Base-by-base conservation (phyloP, 306 rosid species). In the Ceratonia siliqua region DNA sequence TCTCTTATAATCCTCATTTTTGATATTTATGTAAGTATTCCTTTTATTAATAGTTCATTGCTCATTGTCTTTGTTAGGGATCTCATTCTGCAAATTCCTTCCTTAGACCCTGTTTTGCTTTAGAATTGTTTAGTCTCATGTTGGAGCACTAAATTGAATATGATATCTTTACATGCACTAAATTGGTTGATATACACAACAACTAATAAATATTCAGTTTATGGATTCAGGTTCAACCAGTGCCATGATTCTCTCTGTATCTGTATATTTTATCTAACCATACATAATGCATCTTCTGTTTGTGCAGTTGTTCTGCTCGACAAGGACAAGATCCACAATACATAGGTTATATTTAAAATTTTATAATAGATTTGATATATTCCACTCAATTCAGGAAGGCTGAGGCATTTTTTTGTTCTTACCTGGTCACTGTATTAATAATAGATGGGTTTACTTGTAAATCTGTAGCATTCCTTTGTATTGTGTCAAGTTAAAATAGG, bases 1-100 rank as follows among this genome's bases (percentile, higher is more conserved):
- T 95, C 82, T 76, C 94, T 62, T 87, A 85, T 64, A 84, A 88
- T 83, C 91, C 93, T 79, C 83, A 45, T 41, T 86, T 82, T 69
- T 86, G 82, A 83, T 74, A 50, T 71, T 43, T 11, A 62, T 80
- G 97, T 79, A 73, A 85, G 94, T 71, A 35, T 39, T n/a, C 68
- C 45, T 20, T 6, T 35, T 66, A 57, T 63, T 49, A 17, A 62
- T 24, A 55, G 39, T 33, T 72, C 52, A 35, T 54, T 22, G 42
- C 35, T 22, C n/a, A n/a, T n/a, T 57, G 59, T 58, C 61, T 49
- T n/a, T n/a, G n/a, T n/a, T n/a, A n/a, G n/a, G n/a, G n/a, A n/a
- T n/a, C n/a, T n/a, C n/a, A n/a, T n/a, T n/a, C n/a, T n/a, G n/a
- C n/a, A n/a, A 11, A 39, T 2, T 8, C 2, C 21, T n/a, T 48